These are phyloP conservation scores for Plasmodium yoelii DNA, from an alignment of 169 alveolate species.

Conservation along the genomic window DNA sequence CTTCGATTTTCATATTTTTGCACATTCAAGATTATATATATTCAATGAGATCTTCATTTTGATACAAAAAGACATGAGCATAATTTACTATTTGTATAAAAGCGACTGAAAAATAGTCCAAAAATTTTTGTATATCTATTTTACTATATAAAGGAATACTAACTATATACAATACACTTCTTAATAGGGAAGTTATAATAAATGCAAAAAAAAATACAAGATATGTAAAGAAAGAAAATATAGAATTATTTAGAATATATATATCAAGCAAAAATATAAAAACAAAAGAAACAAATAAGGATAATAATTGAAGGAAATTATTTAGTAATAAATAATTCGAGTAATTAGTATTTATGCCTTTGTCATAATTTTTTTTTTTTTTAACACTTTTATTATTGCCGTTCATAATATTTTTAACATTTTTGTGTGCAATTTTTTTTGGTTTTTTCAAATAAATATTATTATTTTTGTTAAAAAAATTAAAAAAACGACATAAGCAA, in stretches of 20 bases:
- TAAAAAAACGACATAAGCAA: neutral
- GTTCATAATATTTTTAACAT: neutral
- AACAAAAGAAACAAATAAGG: conserved; percentile 13
- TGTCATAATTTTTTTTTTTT: conserved; percentile 14
- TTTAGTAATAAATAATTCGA: neutral
- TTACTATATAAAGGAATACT: conserved; percentile 15
- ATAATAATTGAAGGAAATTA: neutral
- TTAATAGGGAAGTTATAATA: conserved; percentile 8
- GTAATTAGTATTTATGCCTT: conserved; percentile 3
- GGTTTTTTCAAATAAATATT: neutral
- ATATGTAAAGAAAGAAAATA: conserved; percentile 24
- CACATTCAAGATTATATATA: neutral
- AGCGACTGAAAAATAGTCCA: conserved; percentile 12
- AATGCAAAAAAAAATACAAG: conserved; percentile 13
- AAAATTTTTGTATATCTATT: conserved; percentile 3
- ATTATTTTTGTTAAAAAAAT: neutral
- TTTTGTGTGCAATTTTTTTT: neutral
- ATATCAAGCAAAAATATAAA: conserved; percentile 17
- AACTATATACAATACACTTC: conserved; percentile 16
- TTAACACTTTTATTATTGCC: neutral
- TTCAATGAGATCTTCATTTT: neutral
- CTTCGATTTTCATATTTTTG: too few species aligned
- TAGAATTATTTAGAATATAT: conserved; percentile 10
- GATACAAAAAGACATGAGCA: neutral
- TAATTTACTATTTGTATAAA: conserved; percentile 16